These are phyloP conservation scores for Lipomyces yamadae DNA, from an alignment of 805 yeast genomes.

Conservation along the genomic window DNA sequence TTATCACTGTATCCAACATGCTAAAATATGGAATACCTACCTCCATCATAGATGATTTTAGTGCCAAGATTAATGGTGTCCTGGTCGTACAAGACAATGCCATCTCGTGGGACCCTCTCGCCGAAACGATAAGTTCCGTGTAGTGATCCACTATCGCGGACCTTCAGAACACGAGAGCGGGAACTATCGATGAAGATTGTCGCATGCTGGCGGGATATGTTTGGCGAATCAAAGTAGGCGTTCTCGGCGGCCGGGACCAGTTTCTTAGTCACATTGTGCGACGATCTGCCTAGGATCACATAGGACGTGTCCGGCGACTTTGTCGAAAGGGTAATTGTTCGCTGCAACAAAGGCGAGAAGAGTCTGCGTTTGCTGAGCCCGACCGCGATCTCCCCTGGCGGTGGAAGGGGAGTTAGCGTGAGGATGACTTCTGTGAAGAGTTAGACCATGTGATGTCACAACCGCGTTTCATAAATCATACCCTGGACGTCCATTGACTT, in stretches of 20 bases:
- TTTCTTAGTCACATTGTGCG: conserved; percentile 10
- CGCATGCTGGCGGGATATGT: conserved; percentile 20
- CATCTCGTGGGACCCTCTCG: conserved; percentile 1
- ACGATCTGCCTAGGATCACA: conserved; percentile 15
- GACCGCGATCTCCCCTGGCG: background rate
- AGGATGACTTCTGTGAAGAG: background rate
- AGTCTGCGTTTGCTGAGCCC: background rate
- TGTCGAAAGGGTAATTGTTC: background rate
- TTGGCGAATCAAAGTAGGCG: conserved; percentile 14
- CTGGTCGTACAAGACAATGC: background rate
- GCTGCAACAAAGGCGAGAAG: background rate
- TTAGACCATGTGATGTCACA: background rate
- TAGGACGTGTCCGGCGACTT: background rate
- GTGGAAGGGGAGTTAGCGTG: conserved; percentile 4
- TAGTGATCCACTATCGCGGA: conserved; percentile 13
- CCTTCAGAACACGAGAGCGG: background rate
- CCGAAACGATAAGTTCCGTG: conserved; percentile 17
- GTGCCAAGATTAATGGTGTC: conserved; percentile 14
- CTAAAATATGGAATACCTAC: background rate
- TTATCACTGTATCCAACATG: background rate
- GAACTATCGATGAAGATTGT: background rate
- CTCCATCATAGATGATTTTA: conserved; percentile 8
- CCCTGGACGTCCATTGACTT: conserved; percentile 4
- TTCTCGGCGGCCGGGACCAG: conserved; percentile 5
- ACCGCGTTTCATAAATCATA: background rate